Base-by-base conservation (phyloP, 2,329 filamentous ascomycete species). In the Diaporthe sp. region DNA sequence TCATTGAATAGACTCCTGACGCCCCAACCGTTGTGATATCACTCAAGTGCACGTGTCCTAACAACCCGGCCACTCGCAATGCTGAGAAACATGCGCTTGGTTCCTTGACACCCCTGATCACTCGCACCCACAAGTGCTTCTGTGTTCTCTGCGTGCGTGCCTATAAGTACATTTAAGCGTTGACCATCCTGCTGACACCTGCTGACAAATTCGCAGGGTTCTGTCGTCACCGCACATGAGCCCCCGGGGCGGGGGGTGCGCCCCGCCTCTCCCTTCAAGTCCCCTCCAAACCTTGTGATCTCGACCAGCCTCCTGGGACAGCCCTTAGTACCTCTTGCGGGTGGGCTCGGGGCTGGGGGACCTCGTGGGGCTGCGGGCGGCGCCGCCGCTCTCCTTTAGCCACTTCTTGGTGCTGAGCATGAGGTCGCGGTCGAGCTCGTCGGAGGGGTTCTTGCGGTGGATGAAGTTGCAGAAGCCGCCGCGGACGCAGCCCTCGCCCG, bases 401-500 rank as follows among this genome's bases (percentile, higher is more conserved):
- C 96, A 98, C 89, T 98, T 98, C 91, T 98, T 98, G 78, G 96
- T 98, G 81, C 92, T 92, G 80, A 98, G 89, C 78, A 94, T 92
- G 80, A 99, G 85, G 80, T 99, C 97, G 78, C 93, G 88, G 77
- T 99, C 97, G 80, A 99, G 88, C 86, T 98, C 96, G 15, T 95
- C 88, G 80, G 91, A 92, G 5, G 97, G 97, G 83, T 98, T 97
- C 89, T 99, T 99, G 82, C 97, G 92, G 85, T 99, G 97, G 79
- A 99, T 99, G 85, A 99, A 99, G 85, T 99, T 99, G 90, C 97
- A 99, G 88, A 98, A 98, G 44, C 97, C 97, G 78, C 96, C 97
- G 79, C 97, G 91, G 58, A 98, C 95, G 85, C 97, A 99, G 60
- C 97, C 97, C 85, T 98, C 97, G 77, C 97, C 97, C 53, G 91